These are phyloP conservation scores for Sextonia rubra DNA, from an alignment of 164 flowering plant genomes.

Conservation along the genomic window DNA sequence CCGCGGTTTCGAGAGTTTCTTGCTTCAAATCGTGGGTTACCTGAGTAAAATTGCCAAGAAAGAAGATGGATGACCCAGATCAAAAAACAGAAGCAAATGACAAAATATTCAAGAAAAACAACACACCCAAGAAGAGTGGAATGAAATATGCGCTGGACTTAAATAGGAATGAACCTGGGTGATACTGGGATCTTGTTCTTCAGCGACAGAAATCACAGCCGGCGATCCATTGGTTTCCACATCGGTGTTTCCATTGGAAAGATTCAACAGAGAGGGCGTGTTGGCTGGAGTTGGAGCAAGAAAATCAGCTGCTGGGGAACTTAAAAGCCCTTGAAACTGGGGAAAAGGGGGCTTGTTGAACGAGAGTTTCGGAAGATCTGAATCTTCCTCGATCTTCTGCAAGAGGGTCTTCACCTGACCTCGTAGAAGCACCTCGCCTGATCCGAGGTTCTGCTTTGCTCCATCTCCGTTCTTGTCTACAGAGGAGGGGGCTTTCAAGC, in stretches of 20 bases:
- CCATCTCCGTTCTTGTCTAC: constrained; percentile 30
- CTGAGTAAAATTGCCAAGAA: background rate
- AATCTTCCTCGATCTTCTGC: constrained; percentile 86
- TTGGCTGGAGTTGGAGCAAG: constrained; percentile 6
- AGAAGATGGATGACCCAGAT: background rate
- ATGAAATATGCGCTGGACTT: background rate
- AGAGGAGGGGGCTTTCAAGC: constrained; percentile 57
- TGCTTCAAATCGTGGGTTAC: constrained; percentile 14
- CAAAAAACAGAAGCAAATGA: background rate
- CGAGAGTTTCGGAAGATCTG: constrained; percentile 20
- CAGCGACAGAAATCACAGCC: background rate
- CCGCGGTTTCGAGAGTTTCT: constrained; percentile 30
- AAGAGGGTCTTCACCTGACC: constrained; percentile 77
- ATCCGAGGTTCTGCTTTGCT: constrained; percentile 58
- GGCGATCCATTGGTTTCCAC: background rate
- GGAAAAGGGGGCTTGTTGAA: background rate
- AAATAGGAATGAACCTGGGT: constrained; percentile 30
- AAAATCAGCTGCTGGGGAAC: background rate
- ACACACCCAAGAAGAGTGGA: background rate
- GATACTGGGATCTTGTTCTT: constrained; percentile 24
- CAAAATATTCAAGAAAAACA: background rate
- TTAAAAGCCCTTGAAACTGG: background rate
- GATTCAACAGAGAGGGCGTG: background rate
- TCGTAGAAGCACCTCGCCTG: constrained; percentile 80
- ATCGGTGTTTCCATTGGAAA: background rate